Conservation (phyloP, 768 basidiomycete species). For the Glaciozyma antarctica region DNA sequence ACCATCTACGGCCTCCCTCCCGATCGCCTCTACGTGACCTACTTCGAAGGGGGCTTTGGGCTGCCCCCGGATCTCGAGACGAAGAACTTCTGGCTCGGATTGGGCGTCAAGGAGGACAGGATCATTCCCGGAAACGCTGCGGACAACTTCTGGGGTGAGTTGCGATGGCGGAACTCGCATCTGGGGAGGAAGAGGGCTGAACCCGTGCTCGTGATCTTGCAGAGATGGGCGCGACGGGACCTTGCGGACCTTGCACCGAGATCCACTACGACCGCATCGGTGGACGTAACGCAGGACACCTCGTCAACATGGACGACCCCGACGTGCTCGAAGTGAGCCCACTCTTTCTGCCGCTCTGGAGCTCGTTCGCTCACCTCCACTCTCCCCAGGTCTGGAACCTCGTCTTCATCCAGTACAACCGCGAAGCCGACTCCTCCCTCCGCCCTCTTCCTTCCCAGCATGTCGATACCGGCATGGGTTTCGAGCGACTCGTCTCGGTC, state of each 20-base stretch:
- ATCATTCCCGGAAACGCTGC: slow-evolving; percentile 89
- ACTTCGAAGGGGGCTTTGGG: slow-evolving; percentile 90
- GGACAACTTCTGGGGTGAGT: slow-evolving; percentile 95
- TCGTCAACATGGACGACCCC: slow-evolving; percentile 94
- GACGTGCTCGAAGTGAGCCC: slow-evolving; percentile 63
- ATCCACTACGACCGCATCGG: slow-evolving; percentile 96
- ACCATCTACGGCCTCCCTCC: slow-evolving; percentile 75
- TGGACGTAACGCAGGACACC: slow-evolving; percentile 83
- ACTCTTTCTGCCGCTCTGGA: not conserved
- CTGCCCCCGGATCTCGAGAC: slow-evolving; percentile 84
- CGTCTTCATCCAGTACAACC: slow-evolving; percentile 98
- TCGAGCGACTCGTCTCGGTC: slow-evolving; percentile 90
- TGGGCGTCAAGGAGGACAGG: slow-evolving; percentile 79
- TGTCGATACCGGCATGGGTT: slow-evolving; percentile 98
- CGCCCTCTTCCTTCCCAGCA: slow-evolving; percentile 78
- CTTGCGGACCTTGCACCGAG: slow-evolving; percentile 96
- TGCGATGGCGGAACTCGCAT: not conserved
- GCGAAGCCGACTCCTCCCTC: slow-evolving; percentile 77
- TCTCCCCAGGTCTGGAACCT: slow-evolving; percentile 82
- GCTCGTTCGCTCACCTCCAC: slow-evolving; percentile 7
- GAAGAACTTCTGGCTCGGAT: slow-evolving; percentile 73
- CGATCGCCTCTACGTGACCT: slow-evolving; percentile 90
- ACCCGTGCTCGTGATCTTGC: slow-evolving; percentile 10
- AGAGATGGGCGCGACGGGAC: slow-evolving; percentile 99
- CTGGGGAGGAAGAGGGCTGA: not conserved